These are phyloP conservation scores for Fusarium nodosum DNA, from an alignment of 2,329 filamentous ascomycete species.

Conservation along the genomic window DNA sequence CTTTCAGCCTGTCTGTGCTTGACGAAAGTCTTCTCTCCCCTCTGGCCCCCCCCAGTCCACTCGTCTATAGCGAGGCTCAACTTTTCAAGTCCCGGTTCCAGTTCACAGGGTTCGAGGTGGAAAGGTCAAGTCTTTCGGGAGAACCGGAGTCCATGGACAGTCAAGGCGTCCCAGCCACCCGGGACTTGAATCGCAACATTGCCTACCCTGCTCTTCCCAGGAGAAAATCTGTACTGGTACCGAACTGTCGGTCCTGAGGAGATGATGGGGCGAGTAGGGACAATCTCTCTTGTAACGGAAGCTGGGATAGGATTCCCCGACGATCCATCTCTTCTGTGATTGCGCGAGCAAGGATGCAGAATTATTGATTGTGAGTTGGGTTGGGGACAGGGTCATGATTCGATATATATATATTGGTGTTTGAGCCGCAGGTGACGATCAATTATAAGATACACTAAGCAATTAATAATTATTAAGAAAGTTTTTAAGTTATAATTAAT, in stretches of 20 bases:
- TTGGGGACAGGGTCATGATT: not conserved
- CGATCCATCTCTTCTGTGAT: conserved; percentile 12
- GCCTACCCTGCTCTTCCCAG: not conserved
- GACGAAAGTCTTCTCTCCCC: not conserved
- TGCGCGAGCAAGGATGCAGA: conserved; percentile 3
- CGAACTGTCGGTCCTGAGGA: conserved; percentile 24
- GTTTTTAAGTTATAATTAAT: too few relatives aligned
- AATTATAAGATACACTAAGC: not conserved
- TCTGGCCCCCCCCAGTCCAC: not conserved
- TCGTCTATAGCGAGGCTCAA: conserved; percentile 15
- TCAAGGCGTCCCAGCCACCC: conserved; percentile 38
- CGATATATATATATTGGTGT: not conserved
- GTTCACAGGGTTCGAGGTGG: not conserved
- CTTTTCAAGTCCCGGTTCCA: not conserved
- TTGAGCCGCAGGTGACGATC: conserved; percentile 22
- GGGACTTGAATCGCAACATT: conserved; percentile 25
- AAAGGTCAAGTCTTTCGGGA: conserved; percentile 9
- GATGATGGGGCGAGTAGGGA: not conserved
- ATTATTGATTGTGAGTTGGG: not conserved
- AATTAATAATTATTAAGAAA: too few relatives aligned
- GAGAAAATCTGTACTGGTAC: conserved; percentile 29
- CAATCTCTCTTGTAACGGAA: conserved; percentile 30
- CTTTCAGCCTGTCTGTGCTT: conserved; percentile 34
- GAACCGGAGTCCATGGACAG: not conserved
- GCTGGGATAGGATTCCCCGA: conserved; percentile 19